Percentiles rank a stretch among this genome's conserved stretches.
Conservation (phyloP, 345 rosid genomes). For the Linum trigynum region DNA sequence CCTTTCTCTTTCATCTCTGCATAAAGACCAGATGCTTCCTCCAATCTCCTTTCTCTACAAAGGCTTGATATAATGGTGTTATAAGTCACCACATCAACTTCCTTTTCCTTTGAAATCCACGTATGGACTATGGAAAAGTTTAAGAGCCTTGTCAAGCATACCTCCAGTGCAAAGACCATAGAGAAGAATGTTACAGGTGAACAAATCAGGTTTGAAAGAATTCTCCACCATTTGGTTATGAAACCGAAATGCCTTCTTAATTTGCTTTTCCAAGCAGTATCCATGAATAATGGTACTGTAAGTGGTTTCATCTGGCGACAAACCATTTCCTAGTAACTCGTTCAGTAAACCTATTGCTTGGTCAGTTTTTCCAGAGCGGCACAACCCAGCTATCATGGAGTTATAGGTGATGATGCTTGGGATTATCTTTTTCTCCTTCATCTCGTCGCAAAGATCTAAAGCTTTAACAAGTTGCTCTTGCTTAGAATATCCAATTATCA, state of each 20-base stretch:
- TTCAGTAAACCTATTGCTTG: constrained; percentile 53
- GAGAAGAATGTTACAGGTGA: constrained; percentile 70
- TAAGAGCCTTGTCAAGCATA: constrained; percentile 72
- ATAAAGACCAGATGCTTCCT: constrained; percentile 62
- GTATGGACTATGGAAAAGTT: constrained; percentile 55
- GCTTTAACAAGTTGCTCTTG: constrained; percentile 39
- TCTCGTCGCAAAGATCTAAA: constrained; percentile 66
- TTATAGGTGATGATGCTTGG: constrained; percentile 64
- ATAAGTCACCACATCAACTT: constrained; percentile 56
- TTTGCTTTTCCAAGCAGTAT: constrained; percentile 50
- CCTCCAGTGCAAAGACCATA: constrained; percentile 63
- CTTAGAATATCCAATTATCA: constrained; percentile 59
- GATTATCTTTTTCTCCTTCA: constrained; percentile 53
- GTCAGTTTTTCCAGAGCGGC: constrained; percentile 54
- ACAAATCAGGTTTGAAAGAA: constrained; percentile 55
- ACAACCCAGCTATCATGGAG: constrained; percentile 55
- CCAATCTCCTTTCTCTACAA: constrained; percentile 54
- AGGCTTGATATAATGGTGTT: constrained; percentile 67
- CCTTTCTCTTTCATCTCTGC: constrained; percentile 55
- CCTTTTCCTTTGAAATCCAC: constrained; percentile 48
- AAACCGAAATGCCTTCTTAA: constrained; percentile 79
- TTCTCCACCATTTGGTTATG: constrained; percentile 58
- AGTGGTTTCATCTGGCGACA: constrained; percentile 56
- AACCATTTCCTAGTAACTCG: constrained; percentile 55
- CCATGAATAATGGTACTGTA: constrained; percentile 65